phyloP scores from a whole-genome alignment of 2,329 filamentous ascomycete genomes.

The Neospermospora avenae region DNA sequence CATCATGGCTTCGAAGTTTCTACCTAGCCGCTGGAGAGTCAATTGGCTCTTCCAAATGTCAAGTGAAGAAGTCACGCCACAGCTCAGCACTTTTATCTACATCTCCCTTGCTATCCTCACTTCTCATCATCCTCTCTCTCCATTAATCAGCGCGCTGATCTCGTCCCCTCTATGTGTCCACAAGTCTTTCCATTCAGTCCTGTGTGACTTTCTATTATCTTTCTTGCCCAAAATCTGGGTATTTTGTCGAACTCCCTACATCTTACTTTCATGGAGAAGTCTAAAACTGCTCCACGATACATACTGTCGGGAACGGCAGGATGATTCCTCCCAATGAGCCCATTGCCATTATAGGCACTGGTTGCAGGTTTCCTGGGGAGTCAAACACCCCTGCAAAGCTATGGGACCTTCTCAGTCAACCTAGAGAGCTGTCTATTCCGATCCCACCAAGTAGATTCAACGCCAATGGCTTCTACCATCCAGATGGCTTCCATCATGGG shows the following conservation, averaged over 20 bases:
- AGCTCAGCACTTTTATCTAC: background rate
- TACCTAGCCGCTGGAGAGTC: background rate
- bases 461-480: constrained; percentile 50
- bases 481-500: constrained; percentile 33
- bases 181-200: background rate
- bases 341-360: constrained; percentile 15
- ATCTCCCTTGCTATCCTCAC: background rate
- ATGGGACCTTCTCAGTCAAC: constrained; percentile 34
- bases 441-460: constrained; percentile 41
- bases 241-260: background rate
- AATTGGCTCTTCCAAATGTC: background rate
- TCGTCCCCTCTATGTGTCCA: background rate
- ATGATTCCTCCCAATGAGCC: constrained; percentile 7
- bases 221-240: background rate
- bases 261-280: background rate
- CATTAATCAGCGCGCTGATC: background rate
- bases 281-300: no score
- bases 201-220: background rate
- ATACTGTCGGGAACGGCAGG: background rate
- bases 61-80: background rate
- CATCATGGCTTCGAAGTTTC: background rate
- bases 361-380: constrained; percentile 12
- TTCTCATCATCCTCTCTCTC: background rate
- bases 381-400: constrained; percentile 29
- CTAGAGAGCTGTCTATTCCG: constrained; percentile 26